phyloP scores from a whole-genome alignment of 345 rosid species.

The Gossypium thurberi region DNA sequence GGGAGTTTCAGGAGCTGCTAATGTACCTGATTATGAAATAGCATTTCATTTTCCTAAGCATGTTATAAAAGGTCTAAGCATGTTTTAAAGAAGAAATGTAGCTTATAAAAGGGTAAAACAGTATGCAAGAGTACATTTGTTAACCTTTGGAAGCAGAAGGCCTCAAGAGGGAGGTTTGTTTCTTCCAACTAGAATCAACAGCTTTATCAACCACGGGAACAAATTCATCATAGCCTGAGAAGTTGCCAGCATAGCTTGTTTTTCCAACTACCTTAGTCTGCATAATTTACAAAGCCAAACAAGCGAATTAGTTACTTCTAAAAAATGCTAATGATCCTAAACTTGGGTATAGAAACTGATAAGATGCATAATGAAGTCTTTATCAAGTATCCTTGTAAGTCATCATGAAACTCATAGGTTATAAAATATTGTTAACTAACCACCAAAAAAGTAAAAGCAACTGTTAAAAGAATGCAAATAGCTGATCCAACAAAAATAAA shows the following conservation, averaged over 20 bases:
- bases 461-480: background rate
- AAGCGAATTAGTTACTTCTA: background rate
- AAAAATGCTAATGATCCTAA: background rate
- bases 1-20: constrained; percentile 28
- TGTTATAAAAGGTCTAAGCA: constrained; percentile 9
- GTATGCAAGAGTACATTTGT: background rate
- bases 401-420: background rate
- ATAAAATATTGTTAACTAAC: background rate
- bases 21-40: constrained; percentile 34
- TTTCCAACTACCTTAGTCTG: constrained; percentile 71
- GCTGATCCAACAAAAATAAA: constrained; percentile 2
- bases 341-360: background rate
- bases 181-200: constrained; percentile 85
- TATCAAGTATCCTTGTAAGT: background rate
- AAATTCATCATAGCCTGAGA: constrained; percentile 94
- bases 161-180: constrained; percentile 43
- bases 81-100: background rate
- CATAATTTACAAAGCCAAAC: constrained; percentile 15
- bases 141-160: constrained; percentile 56
- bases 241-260: constrained; percentile 51
- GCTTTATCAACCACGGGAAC: constrained; percentile 98
- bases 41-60: constrained; percentile 12
- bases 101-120: background rate
- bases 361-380: background rate
- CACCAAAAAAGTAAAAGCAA: background rate